phyloP scores from a whole-genome alignment of 169 alveolate species.

The Plasmodium inui region DNA sequence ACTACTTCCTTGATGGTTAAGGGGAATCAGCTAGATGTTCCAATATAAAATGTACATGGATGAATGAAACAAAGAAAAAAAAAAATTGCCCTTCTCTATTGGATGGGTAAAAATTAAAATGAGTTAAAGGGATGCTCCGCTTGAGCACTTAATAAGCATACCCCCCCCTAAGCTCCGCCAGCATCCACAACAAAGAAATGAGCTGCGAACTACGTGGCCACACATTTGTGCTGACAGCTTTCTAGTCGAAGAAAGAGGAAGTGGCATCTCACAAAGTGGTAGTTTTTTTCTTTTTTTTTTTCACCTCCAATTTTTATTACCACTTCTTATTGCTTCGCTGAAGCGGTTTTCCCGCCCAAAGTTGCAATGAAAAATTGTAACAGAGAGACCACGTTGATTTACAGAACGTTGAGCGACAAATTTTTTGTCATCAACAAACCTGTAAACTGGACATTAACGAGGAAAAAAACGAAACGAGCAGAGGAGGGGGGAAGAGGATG shows the following conservation, averaged over 20 bases:
- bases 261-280: background rate
- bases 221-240: background rate
- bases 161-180: background rate
- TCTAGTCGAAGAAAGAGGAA: background rate
- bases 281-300: background rate
- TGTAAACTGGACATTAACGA: conserved; percentile 67
- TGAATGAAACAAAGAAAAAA: background rate
- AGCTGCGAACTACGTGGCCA: background rate
- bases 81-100: background rate
- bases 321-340: background rate
- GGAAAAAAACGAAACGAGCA: conserved; percentile 5
- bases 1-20: background rate
- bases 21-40: background rate
- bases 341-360: background rate
- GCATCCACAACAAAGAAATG: background rate
- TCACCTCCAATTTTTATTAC: background rate
- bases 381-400: conserved; percentile 47
- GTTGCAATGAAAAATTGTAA: conserved; percentile 48
- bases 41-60: background rate
- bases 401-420: conserved; percentile 57
- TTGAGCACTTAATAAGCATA: background rate
- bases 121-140: background rate
- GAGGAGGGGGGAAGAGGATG: background rate
- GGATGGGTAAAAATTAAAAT: background rate
- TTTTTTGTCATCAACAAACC: conserved; percentile 74